Base-by-base conservation (phyloP, 352 stramenopile species). In the Phytophthora nicotianae region DNA sequence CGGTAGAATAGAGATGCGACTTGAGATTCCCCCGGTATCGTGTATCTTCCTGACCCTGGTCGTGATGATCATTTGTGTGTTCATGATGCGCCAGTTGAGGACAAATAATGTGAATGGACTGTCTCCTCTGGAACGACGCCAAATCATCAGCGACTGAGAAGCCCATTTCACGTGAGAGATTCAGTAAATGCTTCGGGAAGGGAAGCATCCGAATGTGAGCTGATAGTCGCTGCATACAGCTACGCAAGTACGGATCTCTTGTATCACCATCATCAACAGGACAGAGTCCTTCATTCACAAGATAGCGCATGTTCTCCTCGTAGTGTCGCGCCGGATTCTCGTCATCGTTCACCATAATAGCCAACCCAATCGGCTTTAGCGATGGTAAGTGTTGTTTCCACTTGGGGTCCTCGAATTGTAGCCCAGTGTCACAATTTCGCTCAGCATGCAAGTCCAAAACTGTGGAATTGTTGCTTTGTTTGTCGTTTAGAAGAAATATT, bases 341-440 rank as follows among this genome's bases (percentile, higher is more conserved):
- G 3, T 83, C 62, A 45, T 96, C 84, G 51, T 93, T 93, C 2
- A 94, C 71, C 58, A 96, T 69, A 23, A 94, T 94, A 3, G 78
- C 74, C 13, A 96, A 75, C 7, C 85, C 87, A 16, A 96, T 78
- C 0, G 87, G 85, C 27, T 96, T 96, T 10, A 96, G 79, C 9
- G 79, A 91, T 29, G 83, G 38, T 16, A 96, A 65, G 53, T 96
- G 74, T 23, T 90, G 74, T 40, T 78, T 79, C 87, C 87, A 96
- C 58, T 91, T 92, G 20, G 87, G 87, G 26, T 96, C 84, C 66
- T 96, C 87, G 50, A 96, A 96, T 64, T 92, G 91, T 19, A 94
- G 57, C 19, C 85, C 85, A 7, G 87, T 96, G 33, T 87, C 74
- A 40, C 83, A 91, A 48, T 84, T 47, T 10, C 78, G 73, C 40